Conservation (phyloP, 2,329 filamentous ascomycete species). For the Verticillium longisporum region DNA sequence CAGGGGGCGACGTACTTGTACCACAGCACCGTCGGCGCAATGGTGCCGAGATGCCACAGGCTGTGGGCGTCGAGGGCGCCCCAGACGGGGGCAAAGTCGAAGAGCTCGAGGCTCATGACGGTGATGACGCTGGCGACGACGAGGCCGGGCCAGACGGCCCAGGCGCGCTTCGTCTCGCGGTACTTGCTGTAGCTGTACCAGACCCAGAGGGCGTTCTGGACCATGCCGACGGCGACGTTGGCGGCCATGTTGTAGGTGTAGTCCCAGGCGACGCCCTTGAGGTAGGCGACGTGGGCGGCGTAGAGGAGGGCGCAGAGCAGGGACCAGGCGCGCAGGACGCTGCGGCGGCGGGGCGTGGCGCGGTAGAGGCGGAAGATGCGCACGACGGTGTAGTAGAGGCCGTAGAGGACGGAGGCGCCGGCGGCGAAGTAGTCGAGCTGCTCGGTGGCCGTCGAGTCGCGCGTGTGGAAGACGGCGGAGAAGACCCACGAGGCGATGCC, state of each 20-base stretch:
- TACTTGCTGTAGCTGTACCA: slow-evolving; percentile 76
- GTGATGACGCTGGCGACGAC: slow-evolving; percentile 88
- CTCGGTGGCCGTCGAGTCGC: slow-evolving; percentile 81
- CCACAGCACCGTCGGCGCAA: slow-evolving; percentile 81
- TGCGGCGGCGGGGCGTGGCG: slow-evolving; percentile 28
- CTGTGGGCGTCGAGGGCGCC: slow-evolving; percentile 88
- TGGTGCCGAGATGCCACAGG: slow-evolving; percentile 92
- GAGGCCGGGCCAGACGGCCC: slow-evolving; percentile 85
- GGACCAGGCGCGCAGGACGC: slow-evolving; percentile 69
- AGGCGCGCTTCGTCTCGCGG: slow-evolving; percentile 60
- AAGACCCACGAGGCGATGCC: slow-evolving; percentile 80
- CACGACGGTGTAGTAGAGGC: slow-evolving; percentile 77
- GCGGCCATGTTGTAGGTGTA: slow-evolving; percentile 98
- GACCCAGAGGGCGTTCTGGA: slow-evolving; percentile 80
- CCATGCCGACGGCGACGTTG: slow-evolving; percentile 74
- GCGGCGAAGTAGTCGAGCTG: slow-evolving; percentile 95
- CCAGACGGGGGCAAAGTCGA: slow-evolving; percentile 84
- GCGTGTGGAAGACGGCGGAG: slow-evolving; percentile 85
- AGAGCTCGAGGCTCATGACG: slow-evolving; percentile 91
- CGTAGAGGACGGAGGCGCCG: slow-evolving; percentile 83
- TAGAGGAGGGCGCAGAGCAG: slow-evolving; percentile 65
- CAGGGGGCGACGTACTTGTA: slow-evolving; percentile 67
- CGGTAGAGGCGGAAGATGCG: slow-evolving; percentile 78
- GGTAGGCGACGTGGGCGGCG: slow-evolving; percentile 69
- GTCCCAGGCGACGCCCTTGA: slow-evolving; percentile 83